Conservation (phyloP, 2,329 filamentous ascomycete species). For the Penicillium vulpinum region DNA sequence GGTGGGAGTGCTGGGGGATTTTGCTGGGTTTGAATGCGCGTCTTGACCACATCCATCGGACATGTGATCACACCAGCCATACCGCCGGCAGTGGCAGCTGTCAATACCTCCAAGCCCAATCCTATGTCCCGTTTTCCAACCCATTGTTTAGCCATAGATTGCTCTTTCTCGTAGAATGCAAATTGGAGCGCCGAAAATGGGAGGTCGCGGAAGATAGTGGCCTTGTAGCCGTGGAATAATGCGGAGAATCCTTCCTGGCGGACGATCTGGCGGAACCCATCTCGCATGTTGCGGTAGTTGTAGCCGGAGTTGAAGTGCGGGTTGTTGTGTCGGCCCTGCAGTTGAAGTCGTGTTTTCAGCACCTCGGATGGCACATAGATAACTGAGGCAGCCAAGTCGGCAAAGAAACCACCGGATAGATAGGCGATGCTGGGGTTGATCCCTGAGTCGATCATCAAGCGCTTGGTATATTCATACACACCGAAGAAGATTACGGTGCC, state of each 20-base stretch:
- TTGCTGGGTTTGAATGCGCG: constrained; percentile 89
- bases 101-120: constrained; percentile 78
- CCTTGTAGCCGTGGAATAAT: constrained; percentile 95
- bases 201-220: constrained; percentile 88
- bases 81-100: constrained; percentile 84
- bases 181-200: constrained; percentile 97
- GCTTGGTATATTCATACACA: constrained; percentile 92
- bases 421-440: constrained; percentile 82
- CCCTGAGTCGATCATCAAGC: constrained; percentile 80
- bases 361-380: constrained; percentile 98
- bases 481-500: constrained; percentile 96
- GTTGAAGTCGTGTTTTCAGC: constrained; percentile 91
- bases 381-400: constrained; percentile 86
- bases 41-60: constrained; percentile 96
- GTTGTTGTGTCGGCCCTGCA: constrained; percentile 94
- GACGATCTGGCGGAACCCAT: constrained; percentile 83
- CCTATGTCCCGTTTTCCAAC: constrained; percentile 82
- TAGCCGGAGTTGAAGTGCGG: constrained; percentile 92
- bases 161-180: constrained; percentile 96
- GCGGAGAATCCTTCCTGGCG: constrained; percentile 78
- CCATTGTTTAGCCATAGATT: constrained; percentile 75
- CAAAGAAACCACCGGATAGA: constrained; percentile 82
- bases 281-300: constrained; percentile 83
- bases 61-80: constrained; percentile 93
- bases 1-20: constrained; percentile 49